phyloP scores from a whole-genome alignment of 768 basidiomycete species.

The Podaxis rugospora region DNA sequence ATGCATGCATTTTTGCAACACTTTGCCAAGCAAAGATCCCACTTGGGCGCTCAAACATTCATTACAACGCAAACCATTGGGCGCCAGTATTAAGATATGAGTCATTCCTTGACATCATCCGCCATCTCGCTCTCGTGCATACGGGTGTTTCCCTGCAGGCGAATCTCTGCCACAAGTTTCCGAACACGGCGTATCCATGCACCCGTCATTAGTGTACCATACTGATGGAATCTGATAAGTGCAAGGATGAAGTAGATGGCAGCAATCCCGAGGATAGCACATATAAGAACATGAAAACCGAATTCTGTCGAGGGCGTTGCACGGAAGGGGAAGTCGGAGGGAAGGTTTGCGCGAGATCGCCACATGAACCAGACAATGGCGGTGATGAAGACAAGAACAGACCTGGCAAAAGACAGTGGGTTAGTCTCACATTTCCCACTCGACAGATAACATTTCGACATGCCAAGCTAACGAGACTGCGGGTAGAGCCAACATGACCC shows the following conservation, averaged over 20 bases:
- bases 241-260: not conserved
- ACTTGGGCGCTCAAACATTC: too few relatives aligned
- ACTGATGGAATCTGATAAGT: not conserved
- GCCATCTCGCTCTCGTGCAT: too few relatives aligned
- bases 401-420: not conserved
- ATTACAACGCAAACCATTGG: too few relatives aligned
- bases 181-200: not conserved
- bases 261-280: not conserved
- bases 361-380: not conserved
- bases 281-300: not conserved
- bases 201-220: constrained; percentile 14
- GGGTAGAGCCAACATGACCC: constrained; percentile 61
- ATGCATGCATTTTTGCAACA: too few relatives aligned
- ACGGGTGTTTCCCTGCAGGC: too few relatives aligned
- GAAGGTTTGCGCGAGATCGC: not conserved
- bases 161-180: not conserved
- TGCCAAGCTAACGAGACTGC: constrained; percentile 59
- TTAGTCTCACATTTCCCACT: too few relatives aligned
- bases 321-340: not conserved
- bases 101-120: too few relatives aligned
- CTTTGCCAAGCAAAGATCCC: too few relatives aligned
- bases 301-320: not conserved
- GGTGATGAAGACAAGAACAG: not conserved
- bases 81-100: too few relatives aligned
- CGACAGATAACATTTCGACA: not conserved